These are phyloP conservation scores for Alternaria sp. DNA, from an alignment of 2,329 filamentous ascomycete species.

Conservation along the genomic window DNA sequence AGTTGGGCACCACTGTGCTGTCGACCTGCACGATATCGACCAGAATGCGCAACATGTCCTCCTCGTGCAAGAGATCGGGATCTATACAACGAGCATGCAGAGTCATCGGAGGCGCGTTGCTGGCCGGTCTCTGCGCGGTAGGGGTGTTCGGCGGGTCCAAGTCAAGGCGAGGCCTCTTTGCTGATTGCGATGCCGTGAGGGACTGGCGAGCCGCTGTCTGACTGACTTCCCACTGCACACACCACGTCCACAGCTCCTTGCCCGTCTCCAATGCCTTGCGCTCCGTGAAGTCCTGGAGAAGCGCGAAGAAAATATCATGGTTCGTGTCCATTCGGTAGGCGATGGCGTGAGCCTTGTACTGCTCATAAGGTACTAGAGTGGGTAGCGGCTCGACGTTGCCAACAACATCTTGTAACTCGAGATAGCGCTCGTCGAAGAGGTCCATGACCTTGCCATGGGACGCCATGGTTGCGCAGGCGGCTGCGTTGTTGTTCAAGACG, in stretches of 20 bases:
- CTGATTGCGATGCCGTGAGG: slow-evolving; percentile 8
- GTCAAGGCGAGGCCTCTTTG: slow-evolving; percentile 34
- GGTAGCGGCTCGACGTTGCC: slow-evolving; percentile 40
- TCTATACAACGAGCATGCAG: slow-evolving; percentile 28
- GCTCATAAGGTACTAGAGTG: slow-evolving; percentile 38
- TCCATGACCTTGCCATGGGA: slow-evolving; percentile 38
- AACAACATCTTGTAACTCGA: slow-evolving; percentile 38
- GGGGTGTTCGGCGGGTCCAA: background rate
- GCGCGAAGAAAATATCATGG: slow-evolving; percentile 33
- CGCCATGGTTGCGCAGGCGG: slow-evolving; percentile 23
- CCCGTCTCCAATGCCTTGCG: slow-evolving; percentile 17
- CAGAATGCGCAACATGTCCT: slow-evolving; percentile 37
- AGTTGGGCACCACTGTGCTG: slow-evolving; percentile 39
- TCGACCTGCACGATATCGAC: slow-evolving; percentile 41
- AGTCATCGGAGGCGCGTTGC: slow-evolving; percentile 15
- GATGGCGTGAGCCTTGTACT: slow-evolving; percentile 30
- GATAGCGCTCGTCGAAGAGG: slow-evolving; percentile 40
- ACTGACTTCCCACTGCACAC: slow-evolving; percentile 40
- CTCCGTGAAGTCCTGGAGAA: slow-evolving; percentile 40
- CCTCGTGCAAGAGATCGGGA: slow-evolving; percentile 32
- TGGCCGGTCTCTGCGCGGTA: slow-evolving; percentile 1
- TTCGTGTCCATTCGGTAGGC: slow-evolving; percentile 36
- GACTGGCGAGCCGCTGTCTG: background rate
- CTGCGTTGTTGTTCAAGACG: background rate
- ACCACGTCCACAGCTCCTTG: slow-evolving; percentile 44